These are phyloP conservation scores for Craspedostauros australis DNA, from an alignment of 108 stramenopile species.

Conservation along the genomic window DNA sequence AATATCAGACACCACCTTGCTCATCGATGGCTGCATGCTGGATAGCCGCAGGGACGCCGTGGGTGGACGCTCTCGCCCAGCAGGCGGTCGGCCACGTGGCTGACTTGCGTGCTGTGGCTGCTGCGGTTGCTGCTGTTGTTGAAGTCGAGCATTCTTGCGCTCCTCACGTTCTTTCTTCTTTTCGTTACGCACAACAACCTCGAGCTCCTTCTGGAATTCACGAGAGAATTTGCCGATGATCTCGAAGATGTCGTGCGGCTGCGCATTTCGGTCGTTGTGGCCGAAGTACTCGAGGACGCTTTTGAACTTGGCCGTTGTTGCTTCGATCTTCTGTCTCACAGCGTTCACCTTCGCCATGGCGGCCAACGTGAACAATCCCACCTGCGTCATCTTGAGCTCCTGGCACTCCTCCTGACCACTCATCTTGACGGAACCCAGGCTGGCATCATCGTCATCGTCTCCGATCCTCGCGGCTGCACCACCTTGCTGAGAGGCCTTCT, in stretches of 20 bases:
- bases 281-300: constrained; percentile 76
- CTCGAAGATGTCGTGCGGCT: constrained; percentile 80
- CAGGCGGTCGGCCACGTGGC: no score
- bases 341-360: constrained; percentile 84
- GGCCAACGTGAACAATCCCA: constrained; percentile 73
- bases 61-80: no score
- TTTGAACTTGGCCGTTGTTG: constrained; percentile 55
- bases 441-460: constrained; percentile 54
- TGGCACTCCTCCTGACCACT: constrained; percentile 75
- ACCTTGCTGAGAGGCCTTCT: constrained; percentile 21
- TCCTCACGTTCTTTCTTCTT: constrained; percentile 64
- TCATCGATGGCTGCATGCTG: no score
- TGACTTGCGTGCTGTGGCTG: no score
- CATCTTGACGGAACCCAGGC: constrained; percentile 49
- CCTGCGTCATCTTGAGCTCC: constrained; percentile 57
- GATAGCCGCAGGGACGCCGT: no score
- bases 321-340: constrained; percentile 76
- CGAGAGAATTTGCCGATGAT: constrained; percentile 67
- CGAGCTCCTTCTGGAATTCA: constrained; percentile 75
- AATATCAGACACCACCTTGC: no score
- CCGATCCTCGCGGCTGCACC: constrained; percentile 25
- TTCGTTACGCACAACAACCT: constrained; percentile 55
- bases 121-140: no score
- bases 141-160: constrained; percentile 37
- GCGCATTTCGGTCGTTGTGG: constrained; percentile 53